These are phyloP conservation scores for Delonix regia DNA, from an alignment of 306 rosid species.

Conservation along the genomic window DNA sequence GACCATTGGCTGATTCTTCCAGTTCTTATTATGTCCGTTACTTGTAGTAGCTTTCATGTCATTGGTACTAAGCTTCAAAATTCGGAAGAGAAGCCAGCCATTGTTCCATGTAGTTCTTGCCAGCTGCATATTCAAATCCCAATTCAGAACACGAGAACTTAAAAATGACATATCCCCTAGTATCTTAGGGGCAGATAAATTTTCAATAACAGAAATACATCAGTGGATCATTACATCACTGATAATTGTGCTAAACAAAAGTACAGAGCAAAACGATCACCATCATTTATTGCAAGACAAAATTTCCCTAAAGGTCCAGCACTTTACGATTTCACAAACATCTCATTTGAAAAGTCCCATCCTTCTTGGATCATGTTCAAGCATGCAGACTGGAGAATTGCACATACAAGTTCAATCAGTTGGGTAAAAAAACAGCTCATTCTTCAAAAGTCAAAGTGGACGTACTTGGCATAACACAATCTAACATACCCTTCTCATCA, in stretches of 20 bases:
- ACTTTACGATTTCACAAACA: background rate
- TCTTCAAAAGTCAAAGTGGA: background rate
- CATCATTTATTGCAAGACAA: background rate
- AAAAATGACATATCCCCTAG: background rate
- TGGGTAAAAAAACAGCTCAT: background rate
- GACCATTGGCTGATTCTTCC: background rate
- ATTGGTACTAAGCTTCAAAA: constrained; percentile 47
- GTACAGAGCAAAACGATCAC: background rate
- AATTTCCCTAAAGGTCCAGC: background rate
- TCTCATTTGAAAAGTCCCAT: background rate
- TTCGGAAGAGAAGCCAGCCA: constrained; percentile 79
- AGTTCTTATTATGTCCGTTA: background rate
- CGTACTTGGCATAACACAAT: background rate
- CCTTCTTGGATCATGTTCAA: background rate
- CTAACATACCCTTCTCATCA: no score
- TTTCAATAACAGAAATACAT: background rate
- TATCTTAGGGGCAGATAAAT: background rate
- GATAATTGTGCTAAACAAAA: background rate
- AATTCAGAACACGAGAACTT: constrained; percentile 12
- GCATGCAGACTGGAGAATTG: background rate
- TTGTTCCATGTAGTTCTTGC: constrained; percentile 70
- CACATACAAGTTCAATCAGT: background rate
- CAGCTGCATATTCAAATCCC: constrained; percentile 51
- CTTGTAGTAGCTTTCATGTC: constrained; percentile 1
- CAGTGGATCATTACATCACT: background rate